phyloP scores from a whole-genome alignment of 2,329 filamentous ascomycete genomes.

The Stagonosporopsis rhizophila region DNA sequence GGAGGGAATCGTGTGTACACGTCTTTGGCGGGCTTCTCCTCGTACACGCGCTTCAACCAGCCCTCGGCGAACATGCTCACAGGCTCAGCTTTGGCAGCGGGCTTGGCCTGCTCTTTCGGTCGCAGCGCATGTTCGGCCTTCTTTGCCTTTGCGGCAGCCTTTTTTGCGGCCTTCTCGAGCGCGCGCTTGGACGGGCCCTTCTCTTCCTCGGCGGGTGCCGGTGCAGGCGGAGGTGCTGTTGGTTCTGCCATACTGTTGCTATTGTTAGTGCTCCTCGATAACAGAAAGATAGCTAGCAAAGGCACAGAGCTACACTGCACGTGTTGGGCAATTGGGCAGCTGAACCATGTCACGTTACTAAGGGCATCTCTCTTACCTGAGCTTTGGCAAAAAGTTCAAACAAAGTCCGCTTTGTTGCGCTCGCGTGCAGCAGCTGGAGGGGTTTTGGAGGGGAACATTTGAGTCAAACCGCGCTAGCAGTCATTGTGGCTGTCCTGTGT shows the following conservation, averaged over 20 bases:
- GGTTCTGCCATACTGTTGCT: slow-evolving; percentile 35
- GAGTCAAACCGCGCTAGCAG: slow-evolving; percentile 31
- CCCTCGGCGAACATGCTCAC: slow-evolving; percentile 56
- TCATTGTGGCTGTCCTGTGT: slow-evolving; percentile 13
- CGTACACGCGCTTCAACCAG: slow-evolving; percentile 59
- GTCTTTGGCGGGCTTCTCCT: slow-evolving; percentile 56
- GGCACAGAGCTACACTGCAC: not conserved
- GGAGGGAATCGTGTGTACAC: slow-evolving; percentile 60
- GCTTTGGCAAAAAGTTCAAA: not conserved
- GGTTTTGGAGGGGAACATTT: slow-evolving; percentile 32
- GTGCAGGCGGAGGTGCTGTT: slow-evolving; percentile 25
- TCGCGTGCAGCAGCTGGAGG: slow-evolving; percentile 26
- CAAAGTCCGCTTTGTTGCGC: slow-evolving; percentile 4
- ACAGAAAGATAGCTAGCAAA: not conserved
- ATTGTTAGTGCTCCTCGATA: slow-evolving; percentile 9
- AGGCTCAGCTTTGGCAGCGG: slow-evolving; percentile 38
- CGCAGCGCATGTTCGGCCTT: slow-evolving; percentile 54
- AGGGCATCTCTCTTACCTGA: not conserved
- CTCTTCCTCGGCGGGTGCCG: slow-evolving; percentile 32
- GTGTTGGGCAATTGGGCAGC: not conserved
- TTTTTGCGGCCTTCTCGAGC: slow-evolving; percentile 58
- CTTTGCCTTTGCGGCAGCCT: slow-evolving; percentile 54
- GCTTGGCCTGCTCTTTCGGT: slow-evolving; percentile 49
- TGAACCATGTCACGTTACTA: not conserved
- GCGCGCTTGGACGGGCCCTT: slow-evolving; percentile 57